phyloP scores from a whole-genome alignment of 805 yeast genomes.

The Candida wancherniae region DNA sequence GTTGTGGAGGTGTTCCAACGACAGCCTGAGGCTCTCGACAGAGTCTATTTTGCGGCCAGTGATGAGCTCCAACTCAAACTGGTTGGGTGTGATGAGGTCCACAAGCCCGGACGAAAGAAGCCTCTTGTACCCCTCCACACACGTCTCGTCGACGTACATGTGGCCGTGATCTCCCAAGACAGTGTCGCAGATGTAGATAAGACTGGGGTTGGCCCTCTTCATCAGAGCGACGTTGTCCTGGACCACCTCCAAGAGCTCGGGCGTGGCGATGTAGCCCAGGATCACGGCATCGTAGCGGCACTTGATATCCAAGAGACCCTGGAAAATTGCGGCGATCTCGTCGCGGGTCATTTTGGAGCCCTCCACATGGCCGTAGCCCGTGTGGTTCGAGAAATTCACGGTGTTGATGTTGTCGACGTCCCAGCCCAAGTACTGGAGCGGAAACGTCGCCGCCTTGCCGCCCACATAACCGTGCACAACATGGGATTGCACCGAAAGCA shows the following conservation, averaged over 20 bases:
- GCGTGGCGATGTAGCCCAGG: constrained; percentile 17
- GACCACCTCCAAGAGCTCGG: constrained; percentile 11
- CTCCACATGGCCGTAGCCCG: constrained; percentile 63
- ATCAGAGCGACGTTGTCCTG: constrained; percentile 7
- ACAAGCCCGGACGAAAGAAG: constrained; percentile 7
- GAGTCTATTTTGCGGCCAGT: constrained; percentile 10
- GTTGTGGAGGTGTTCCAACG: constrained; percentile 10
- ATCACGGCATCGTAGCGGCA: constrained; percentile 16
- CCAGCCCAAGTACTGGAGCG: constrained; percentile 84
- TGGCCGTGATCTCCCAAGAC: constrained; percentile 21
- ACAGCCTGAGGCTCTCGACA: constrained; percentile 8
- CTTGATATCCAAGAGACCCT: constrained; percentile 11
- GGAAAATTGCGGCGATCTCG: constrained; percentile 12
- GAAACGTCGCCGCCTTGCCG: constrained; percentile 84
- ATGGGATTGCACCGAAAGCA: constrained; percentile 69
- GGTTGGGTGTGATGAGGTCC: constrained; percentile 18
- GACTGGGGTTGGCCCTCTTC: constrained; percentile 11
- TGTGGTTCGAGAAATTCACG: constrained; percentile 86
- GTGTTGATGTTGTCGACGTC: constrained; percentile 88
- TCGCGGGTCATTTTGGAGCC: constrained; percentile 9
- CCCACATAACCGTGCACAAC: constrained; percentile 97
- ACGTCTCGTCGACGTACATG: constrained; percentile 14
- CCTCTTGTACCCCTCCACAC: constrained; percentile 13
- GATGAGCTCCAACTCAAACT: constrained; percentile 18
- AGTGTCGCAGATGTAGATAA: constrained; percentile 19